A percentile compares a stretch with the other conserved stretches of the same genome.
phyloP scores from a whole-genome alignment of 148 eudicot genomes.

The Polygonum maritimum region DNA sequence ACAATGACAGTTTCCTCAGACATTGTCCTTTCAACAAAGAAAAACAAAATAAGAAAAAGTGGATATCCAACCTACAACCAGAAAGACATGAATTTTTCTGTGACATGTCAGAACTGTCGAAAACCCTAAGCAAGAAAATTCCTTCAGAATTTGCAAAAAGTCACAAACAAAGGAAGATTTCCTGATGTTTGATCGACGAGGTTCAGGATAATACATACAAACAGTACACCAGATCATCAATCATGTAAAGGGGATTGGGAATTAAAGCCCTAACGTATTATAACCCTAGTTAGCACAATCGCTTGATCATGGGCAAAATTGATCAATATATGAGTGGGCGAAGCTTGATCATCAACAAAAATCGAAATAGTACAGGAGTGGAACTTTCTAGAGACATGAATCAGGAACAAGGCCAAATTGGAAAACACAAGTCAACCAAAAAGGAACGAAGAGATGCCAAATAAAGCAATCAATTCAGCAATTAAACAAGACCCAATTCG shows the following conservation, averaged over 20 bases:
- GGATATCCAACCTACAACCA: background rate
- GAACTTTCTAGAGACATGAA: background rate
- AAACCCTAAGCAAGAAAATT: background rate
- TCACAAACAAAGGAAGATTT: background rate
- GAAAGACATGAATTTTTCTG: background rate
- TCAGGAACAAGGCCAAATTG: background rate
- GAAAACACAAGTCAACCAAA: background rate
- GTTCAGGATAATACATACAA: background rate
- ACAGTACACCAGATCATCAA: background rate
- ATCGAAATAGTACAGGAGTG: background rate
- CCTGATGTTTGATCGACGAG: background rate
- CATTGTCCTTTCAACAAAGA: background rate
- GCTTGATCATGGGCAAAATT: no score
- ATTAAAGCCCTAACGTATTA: background rate
- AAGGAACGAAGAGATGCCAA: background rate
- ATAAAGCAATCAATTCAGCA: background rate
- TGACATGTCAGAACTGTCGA: background rate
- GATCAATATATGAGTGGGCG: background rate
- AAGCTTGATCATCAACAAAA: background rate
- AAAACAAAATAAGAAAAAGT: background rate
- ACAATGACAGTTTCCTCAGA: background rate
- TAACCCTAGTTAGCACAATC: background rate
- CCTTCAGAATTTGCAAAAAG: background rate
- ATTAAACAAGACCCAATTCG: background rate
- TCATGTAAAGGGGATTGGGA: background rate